A percentile compares a stretch with the other conserved stretches of the same genome.
Conservation (phyloP, 257 asterid species). For the Osmanthus fragrans region DNA sequence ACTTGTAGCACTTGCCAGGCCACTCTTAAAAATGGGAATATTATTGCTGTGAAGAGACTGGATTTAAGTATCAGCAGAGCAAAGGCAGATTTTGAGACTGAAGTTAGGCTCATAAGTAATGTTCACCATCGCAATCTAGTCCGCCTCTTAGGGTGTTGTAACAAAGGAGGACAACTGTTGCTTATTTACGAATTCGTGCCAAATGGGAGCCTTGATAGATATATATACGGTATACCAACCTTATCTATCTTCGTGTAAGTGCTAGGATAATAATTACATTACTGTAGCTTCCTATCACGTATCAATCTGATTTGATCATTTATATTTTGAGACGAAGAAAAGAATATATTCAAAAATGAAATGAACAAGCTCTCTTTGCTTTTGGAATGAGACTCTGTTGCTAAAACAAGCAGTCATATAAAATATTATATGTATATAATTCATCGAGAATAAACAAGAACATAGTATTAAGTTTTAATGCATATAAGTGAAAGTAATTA, state of each 20-base stretch:
- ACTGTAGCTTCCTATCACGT: background rate
- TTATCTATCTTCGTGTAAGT: background rate
- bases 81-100: conserved; percentile 69
- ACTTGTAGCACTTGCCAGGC: conserved; percentile 45
- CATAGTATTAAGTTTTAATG: too few species aligned
- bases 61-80: conserved; percentile 51
- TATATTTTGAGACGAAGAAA: too few species aligned
- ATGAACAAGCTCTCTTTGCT: background rate
- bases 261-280: background rate
- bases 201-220: conserved; percentile 78
- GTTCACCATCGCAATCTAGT: conserved; percentile 89
- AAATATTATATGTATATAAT: too few species aligned
- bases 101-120: conserved; percentile 78
- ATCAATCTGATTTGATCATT: background rate
- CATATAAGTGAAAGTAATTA: background rate
- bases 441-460: too few species aligned
- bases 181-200: conserved; percentile 78
- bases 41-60: conserved; percentile 76
- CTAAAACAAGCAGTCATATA: background rate
- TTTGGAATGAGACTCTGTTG: too few species aligned
- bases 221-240: conserved; percentile 49
- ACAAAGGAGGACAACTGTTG: conserved; percentile 62
- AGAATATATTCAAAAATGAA: too few species aligned
- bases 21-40: conserved; percentile 58
- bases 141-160: conserved; percentile 76